phyloP scores from a whole-genome alignment of 2,329 filamentous ascomycete genomes.

The Hypoxylon sp. region DNA sequence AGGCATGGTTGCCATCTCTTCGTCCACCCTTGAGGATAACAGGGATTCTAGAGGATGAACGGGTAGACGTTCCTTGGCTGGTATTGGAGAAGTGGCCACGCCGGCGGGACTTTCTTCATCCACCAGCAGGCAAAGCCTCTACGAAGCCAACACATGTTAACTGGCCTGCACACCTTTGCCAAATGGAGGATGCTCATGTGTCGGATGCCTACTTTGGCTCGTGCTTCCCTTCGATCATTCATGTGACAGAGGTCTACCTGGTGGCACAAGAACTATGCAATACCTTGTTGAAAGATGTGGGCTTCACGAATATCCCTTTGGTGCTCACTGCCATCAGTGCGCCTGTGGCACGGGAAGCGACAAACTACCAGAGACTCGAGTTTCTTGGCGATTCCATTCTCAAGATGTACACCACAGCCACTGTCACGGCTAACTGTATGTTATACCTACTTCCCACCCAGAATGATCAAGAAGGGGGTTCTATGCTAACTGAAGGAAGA shows the following conservation, averaged over 20 bases:
- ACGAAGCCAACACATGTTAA: slow-evolving; percentile 54
- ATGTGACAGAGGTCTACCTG: slow-evolving; percentile 71
- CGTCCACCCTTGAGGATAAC: slow-evolving; percentile 51
- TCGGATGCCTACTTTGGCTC: slow-evolving; percentile 60
- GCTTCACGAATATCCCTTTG: slow-evolving; percentile 61
- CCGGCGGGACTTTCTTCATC: slow-evolving; percentile 67
- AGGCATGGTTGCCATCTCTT: slow-evolving; percentile 47
- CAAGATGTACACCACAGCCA: slow-evolving; percentile 75
- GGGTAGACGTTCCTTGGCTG: slow-evolving; percentile 58
- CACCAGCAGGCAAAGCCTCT: slow-evolving; percentile 22
- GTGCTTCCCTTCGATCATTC: slow-evolving; percentile 76
- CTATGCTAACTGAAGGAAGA: slow-evolving; percentile 52
- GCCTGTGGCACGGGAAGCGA: slow-evolving; percentile 63
- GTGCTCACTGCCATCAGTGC: slow-evolving; percentile 76
- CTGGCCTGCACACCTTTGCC: slow-evolving; percentile 58
- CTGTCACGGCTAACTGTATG: slow-evolving; percentile 65
- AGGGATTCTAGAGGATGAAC: slow-evolving; percentile 49
- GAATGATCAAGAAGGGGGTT: neutral
- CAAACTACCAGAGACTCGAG: slow-evolving; percentile 84
- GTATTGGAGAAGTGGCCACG: slow-evolving; percentile 59
- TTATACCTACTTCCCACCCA: slow-evolving; percentile 4
- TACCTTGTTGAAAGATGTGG: slow-evolving; percentile 61
- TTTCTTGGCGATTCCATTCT: slow-evolving; percentile 86
- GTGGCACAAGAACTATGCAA: slow-evolving; percentile 67
- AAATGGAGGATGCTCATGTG: slow-evolving; percentile 56